phyloP scores from a whole-genome alignment of 2,329 filamentous ascomycete genomes.

The Chaetomium sp. region DNA sequence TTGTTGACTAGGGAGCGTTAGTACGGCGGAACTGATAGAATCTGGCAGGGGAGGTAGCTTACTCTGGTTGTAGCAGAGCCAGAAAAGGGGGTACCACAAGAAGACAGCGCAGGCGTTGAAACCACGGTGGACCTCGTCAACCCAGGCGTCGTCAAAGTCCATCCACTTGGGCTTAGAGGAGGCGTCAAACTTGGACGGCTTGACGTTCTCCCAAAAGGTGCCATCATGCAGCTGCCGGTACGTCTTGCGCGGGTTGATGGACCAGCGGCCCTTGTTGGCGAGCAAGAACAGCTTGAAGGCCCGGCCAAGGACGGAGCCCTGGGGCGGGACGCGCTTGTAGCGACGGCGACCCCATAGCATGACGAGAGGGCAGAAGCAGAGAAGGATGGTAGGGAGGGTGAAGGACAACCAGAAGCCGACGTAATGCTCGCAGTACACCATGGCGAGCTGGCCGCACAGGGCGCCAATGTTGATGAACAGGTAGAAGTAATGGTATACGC shows the following conservation, averaged over 20 bases:
- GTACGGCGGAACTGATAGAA: background rate
- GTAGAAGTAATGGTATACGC: slow-evolving; percentile 72
- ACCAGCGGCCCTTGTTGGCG: slow-evolving; percentile 70
- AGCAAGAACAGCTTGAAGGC: slow-evolving; percentile 62
- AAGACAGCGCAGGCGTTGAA: slow-evolving; percentile 70
- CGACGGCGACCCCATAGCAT: slow-evolving; percentile 59
- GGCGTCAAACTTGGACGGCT: slow-evolving; percentile 64
- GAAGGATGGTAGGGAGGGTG: slow-evolving; percentile 67
- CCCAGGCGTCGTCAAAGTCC: slow-evolving; percentile 76
- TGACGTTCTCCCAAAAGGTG: slow-evolving; percentile 67
- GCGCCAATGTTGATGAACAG: slow-evolving; percentile 72
- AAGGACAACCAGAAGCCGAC: slow-evolving; percentile 75
- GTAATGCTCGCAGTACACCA: slow-evolving; percentile 74
- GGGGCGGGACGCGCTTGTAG: slow-evolving; percentile 62
- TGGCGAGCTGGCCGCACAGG: slow-evolving; percentile 62
- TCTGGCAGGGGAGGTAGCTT: slow-evolving; percentile 24
- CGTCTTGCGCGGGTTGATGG: slow-evolving; percentile 63
- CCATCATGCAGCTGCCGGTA: slow-evolving; percentile 60
- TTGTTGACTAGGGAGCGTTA: slow-evolving; percentile 48
- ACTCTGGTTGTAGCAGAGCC: slow-evolving; percentile 54
- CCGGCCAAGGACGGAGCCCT: slow-evolving; percentile 69
- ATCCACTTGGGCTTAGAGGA: slow-evolving; percentile 59
- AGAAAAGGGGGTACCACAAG: slow-evolving; percentile 66
- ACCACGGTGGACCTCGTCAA: slow-evolving; percentile 71
- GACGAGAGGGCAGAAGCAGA: slow-evolving; percentile 64